These are phyloP conservation scores for Allantophomopsis cytisporea DNA, from an alignment of 2,329 filamentous ascomycete genomes.

Conservation along the genomic window DNA sequence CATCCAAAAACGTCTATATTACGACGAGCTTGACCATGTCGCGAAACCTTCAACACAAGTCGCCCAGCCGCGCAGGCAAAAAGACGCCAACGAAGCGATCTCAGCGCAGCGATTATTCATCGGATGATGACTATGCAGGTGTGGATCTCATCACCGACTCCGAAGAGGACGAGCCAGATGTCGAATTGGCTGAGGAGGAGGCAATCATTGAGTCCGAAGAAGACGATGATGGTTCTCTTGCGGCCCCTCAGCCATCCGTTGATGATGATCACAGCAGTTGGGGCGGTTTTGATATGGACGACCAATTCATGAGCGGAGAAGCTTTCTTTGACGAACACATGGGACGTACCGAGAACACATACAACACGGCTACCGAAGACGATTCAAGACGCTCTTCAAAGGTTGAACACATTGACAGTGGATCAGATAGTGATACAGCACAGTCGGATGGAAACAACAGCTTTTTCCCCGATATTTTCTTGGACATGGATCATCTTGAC, in stretches of 20 bases:
- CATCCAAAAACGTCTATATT: too few species aligned
- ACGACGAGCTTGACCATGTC: slow-evolving; percentile 10
- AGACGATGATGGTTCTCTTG: slow-evolving; percentile 14
- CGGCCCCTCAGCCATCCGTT: slow-evolving; percentile 15
- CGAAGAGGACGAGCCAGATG: slow-evolving; percentile 68
- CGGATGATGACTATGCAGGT: slow-evolving; percentile 59
- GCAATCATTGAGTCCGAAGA: slow-evolving; percentile 45
- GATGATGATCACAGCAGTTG: slow-evolving; percentile 34
- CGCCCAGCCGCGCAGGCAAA: slow-evolving; percentile 20
- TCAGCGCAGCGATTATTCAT: slow-evolving; percentile 35
- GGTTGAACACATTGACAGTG: slow-evolving; percentile 56
- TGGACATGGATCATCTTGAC: slow-evolving; percentile 61
- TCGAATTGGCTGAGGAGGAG: slow-evolving; percentile 66
- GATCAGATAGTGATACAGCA: slow-evolving; percentile 53
- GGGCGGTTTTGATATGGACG: slow-evolving; percentile 34
- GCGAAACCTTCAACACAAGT: slow-evolving; percentile 37
- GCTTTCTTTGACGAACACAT: slow-evolving; percentile 21
- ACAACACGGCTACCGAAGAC: slow-evolving; percentile 5
- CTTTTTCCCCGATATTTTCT: slow-evolving; percentile 67
- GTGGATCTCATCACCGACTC: slow-evolving; percentile 72
- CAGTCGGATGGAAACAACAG: slow-evolving; percentile 50
- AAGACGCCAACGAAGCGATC: slow-evolving; percentile 15
- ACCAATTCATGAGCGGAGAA: slow-evolving; percentile 5
- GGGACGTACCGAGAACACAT: slow-evolving; percentile 6
- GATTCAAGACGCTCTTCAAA: slow-evolving; percentile 21